Conservation (phyloP, 1,284 basidiomycete genomes). For the Trametes hirsuta region DNA sequence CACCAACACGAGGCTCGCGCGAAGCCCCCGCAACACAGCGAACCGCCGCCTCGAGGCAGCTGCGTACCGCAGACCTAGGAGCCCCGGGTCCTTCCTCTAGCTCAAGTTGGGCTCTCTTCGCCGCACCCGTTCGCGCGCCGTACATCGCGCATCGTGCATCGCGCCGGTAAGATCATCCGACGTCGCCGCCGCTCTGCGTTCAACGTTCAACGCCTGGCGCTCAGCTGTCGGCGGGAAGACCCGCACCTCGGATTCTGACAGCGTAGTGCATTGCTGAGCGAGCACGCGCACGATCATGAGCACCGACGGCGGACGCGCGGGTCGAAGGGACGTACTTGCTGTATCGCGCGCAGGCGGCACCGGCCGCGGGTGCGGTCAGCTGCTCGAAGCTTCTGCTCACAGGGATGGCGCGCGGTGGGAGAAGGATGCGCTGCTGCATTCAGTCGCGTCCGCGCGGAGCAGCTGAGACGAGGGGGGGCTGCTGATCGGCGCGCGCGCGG, state of each 20-base stretch:
- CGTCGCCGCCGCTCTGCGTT: too few species aligned
- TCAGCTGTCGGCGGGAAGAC: neutral
- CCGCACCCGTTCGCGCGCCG: too few species aligned
- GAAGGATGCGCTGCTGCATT: neutral
- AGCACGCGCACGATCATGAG: too few species aligned
- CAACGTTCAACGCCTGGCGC: too few species aligned
- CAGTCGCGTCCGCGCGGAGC: neutral
- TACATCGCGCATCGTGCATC: too few species aligned
- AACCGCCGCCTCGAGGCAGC: conserved; percentile 16
- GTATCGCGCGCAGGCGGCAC: neutral
- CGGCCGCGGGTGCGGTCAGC: neutral
- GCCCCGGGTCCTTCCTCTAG: neutral
- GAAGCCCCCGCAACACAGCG: conserved; percentile 5
- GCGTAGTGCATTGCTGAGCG: neutral
- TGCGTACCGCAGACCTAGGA: neutral
- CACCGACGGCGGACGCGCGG: too few species aligned
- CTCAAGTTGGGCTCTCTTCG: neutral
- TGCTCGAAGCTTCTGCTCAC: neutral
- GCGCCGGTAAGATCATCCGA: too few species aligned
- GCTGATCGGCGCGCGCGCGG: neutral
- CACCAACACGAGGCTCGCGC: conserved; percentile 7
- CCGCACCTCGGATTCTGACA: neutral
- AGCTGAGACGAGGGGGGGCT: neutral
- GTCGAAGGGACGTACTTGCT: neutral
- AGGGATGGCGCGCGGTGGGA: neutral